Evolutionary conservation across 495 filamentous ascomycete species (phyloP).

Genomic region (Trichoderma orchidacearum): DNA sequence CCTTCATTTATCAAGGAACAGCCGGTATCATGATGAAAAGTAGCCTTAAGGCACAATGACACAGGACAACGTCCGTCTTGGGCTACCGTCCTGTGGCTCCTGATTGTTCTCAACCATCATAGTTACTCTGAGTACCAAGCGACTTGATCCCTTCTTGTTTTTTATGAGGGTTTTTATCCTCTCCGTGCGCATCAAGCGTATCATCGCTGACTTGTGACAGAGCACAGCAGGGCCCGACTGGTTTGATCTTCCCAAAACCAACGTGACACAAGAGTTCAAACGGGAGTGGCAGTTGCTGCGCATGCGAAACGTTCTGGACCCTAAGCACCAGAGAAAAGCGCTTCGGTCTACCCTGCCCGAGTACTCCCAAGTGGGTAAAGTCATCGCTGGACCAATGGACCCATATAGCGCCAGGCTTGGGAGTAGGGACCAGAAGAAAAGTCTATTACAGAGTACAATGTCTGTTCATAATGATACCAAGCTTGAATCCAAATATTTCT

Average conservation of each 20-base stretch:
- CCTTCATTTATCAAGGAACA: not conserved
- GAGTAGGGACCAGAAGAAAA: conserved; percentile 79
- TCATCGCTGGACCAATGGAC: conserved; percentile 82
- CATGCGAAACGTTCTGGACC: conserved; percentile 80
- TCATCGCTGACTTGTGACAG: conserved; percentile 15
- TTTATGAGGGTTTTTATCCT: not conserved
- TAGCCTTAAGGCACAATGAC: conserved; percentile 19
- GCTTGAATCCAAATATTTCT: conserved; percentile 21
- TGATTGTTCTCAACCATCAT: conserved; percentile 74
- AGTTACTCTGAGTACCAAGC: conserved; percentile 88
- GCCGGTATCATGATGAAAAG: conserved; percentile 19
- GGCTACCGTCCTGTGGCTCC: conserved; percentile 29
- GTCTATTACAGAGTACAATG: conserved; percentile 80
- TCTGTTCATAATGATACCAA: conserved; percentile 9
- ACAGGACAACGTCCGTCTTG: conserved; percentile 25
- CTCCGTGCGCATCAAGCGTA: not conserved
- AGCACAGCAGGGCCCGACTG: conserved; percentile 43
- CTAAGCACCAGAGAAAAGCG: conserved; percentile 73
- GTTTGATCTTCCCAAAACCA: conserved; percentile 39
- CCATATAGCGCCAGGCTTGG: conserved; percentile 64
- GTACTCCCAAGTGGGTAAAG: conserved; percentile 77
- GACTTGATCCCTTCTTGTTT: not conserved
- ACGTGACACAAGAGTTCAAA: conserved; percentile 71
- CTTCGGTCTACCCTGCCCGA: conserved; percentile 53
- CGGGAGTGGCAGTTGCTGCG: conserved; percentile 75